Evolutionary conservation across 129 eudicot species (phyloP).

Genomic region (Centella asiatica): DNA sequence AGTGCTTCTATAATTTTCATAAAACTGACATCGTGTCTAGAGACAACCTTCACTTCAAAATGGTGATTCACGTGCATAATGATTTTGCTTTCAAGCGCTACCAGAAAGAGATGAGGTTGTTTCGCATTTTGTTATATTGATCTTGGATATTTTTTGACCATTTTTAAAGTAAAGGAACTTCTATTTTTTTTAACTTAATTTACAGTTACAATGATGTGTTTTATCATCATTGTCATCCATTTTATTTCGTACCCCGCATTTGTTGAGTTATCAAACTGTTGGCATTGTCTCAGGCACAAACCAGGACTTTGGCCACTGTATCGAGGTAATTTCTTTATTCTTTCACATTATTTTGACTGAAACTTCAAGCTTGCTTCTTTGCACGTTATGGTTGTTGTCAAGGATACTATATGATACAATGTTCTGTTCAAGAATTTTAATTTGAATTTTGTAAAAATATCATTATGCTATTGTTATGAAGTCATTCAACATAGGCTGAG

Average conservation of each 20-base stretch:
- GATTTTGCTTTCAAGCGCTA: conserved; percentile 78
- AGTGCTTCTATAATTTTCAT: conserved; percentile 77
- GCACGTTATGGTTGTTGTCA: not conserved
- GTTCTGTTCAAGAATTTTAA: too few relatives aligned
- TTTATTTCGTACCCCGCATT: not conserved
- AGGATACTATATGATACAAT: too few relatives aligned
- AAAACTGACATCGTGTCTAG: conserved; percentile 40
- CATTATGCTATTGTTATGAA: too few relatives aligned
- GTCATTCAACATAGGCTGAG: too few relatives aligned
- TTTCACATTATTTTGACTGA: not conserved
- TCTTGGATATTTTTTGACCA: not conserved
- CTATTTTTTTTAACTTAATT: not conserved
- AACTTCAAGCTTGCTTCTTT: conserved; percentile 1
- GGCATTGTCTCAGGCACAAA: conserved; percentile 39
- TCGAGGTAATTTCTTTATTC: conserved; percentile 54
- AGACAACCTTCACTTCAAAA: conserved; percentile 60
- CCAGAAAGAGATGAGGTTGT: conserved; percentile 90
- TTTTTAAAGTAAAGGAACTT: too few relatives aligned
- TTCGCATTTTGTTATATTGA: not conserved
- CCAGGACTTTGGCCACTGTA: conserved; percentile 94
- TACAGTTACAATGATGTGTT: not conserved
- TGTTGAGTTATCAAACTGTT: conserved; percentile 3
- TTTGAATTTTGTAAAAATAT: too few relatives aligned
- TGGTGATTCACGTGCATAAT: conserved; percentile 94
- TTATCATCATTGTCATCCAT: not conserved